A percentile compares a stretch with the other conserved stretches of the same genome.
phyloP scores from a whole-genome alignment of 352 stramenopile genomes.

The Phytophthora citrophthora region DNA sequence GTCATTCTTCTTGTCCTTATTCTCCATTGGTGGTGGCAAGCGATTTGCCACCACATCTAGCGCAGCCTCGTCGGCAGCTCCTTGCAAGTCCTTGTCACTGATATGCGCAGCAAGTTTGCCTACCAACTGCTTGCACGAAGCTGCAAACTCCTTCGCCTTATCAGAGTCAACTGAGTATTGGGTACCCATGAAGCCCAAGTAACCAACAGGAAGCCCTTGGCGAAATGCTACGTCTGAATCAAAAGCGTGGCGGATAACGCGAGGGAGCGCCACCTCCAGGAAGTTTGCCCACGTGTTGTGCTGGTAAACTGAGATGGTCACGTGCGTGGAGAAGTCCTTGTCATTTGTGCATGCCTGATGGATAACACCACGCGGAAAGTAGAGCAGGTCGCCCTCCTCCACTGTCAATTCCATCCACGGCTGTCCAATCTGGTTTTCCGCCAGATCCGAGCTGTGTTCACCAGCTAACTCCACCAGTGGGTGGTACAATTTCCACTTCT shows the following conservation, averaged over 20 bases:
- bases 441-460: slow-evolving; percentile 82
- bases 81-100: slow-evolving; percentile 59
- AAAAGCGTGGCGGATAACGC: slow-evolving; percentile 79
- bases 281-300: slow-evolving; percentile 91
- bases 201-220: slow-evolving; percentile 72
- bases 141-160: slow-evolving; percentile 58
- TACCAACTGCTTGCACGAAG: slow-evolving; percentile 57
- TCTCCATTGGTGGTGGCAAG: slow-evolving; percentile 47
- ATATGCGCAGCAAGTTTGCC: slow-evolving; percentile 58
- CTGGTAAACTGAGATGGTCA: slow-evolving; percentile 90
- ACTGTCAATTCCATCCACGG: slow-evolving; percentile 86
- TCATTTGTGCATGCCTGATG: slow-evolving; percentile 83
- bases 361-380: slow-evolving; percentile 84
- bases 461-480: slow-evolving; percentile 74
- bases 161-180: slow-evolving; percentile 53
- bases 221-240: slow-evolving; percentile 80
- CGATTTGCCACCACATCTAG: slow-evolving; percentile 82
- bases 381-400: slow-evolving; percentile 85
- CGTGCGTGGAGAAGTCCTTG: slow-evolving; percentile 83
- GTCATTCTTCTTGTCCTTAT: slow-evolving; percentile 13
- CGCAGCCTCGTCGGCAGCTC: slow-evolving; percentile 76
- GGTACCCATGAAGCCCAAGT: slow-evolving; percentile 76
- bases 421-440: slow-evolving; percentile 66
- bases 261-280: slow-evolving; percentile 78
- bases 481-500: slow-evolving; percentile 90